Percentiles rank a stretch among this genome's conserved stretches.
Evolutionary conservation across 2,329 filamentous ascomycete species (phyloP).

Genomic region (Pseudocercospora cruenta): DNA sequence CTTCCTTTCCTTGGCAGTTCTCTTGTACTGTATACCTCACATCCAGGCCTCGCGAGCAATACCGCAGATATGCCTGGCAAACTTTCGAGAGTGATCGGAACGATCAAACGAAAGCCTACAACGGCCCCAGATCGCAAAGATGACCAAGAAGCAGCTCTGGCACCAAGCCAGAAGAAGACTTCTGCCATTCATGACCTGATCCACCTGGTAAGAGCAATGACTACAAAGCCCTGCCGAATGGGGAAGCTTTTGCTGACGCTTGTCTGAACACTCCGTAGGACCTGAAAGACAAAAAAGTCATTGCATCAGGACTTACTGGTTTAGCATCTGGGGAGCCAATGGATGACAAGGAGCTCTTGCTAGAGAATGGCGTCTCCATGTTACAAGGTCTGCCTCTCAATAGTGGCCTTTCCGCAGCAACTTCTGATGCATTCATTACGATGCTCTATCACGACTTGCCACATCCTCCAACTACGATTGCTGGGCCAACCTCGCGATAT

Average conservation of each 20-base stretch:
- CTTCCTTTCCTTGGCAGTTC: not conserved
- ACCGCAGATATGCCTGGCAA: conserved; percentile 32
- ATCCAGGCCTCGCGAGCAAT: not conserved
- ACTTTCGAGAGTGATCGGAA: conserved; percentile 49
- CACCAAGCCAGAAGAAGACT: conserved; percentile 36
- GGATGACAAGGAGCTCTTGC: conserved; percentile 52
- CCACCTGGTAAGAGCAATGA: not conserved
- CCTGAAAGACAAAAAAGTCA: conserved; percentile 31
- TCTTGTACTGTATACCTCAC: not conserved
- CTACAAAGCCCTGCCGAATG: not conserved
- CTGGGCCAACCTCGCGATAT: conserved; percentile 52
- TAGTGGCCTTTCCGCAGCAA: conserved; percentile 52
- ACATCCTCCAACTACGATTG: conserved; percentile 53
- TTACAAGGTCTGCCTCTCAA: conserved; percentile 55
- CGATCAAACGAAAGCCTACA: conserved; percentile 52
- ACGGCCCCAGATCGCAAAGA: conserved; percentile 53
- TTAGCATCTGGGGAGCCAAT: conserved; percentile 51
- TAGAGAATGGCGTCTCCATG: conserved; percentile 58
- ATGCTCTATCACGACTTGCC: conserved; percentile 60
- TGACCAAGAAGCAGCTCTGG: conserved; percentile 42
- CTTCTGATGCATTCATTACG: conserved; percentile 56
- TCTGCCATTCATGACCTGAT: conserved; percentile 7
- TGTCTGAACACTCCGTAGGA: not conserved
- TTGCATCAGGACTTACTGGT: conserved; percentile 46
- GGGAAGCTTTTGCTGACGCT: not conserved